These are phyloP conservation scores for Mentha longifolia DNA, from an alignment of 257 asterid genomes.

Conservation along the genomic window DNA sequence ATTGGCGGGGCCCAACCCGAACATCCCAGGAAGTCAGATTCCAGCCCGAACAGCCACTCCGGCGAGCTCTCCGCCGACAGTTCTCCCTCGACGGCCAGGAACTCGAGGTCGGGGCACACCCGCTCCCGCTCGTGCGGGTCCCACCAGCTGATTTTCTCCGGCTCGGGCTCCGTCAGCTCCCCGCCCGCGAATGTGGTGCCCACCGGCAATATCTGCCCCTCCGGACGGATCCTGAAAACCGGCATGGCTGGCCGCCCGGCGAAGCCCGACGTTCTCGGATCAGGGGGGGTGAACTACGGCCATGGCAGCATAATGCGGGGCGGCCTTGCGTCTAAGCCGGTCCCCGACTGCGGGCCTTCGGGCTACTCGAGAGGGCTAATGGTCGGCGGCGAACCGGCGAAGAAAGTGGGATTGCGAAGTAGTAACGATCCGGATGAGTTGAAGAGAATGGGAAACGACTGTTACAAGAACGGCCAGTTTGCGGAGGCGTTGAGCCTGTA, in stretches of 20 bases:
- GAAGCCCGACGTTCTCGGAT: conserved; percentile 65
- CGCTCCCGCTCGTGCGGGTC: conserved; percentile 69
- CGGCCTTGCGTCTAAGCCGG: conserved; percentile 44
- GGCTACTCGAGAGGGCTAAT: conserved; percentile 45
- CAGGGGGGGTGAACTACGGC: conserved; percentile 68
- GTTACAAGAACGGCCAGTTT: conserved; percentile 58
- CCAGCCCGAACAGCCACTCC: conserved; percentile 54
- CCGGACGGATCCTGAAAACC: conserved; percentile 62
- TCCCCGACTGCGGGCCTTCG: conserved; percentile 30
- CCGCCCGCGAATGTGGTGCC: conserved; percentile 57
- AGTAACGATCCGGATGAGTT: conserved; percentile 73
- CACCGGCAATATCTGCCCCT: conserved; percentile 79
- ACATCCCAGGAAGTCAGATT: conserved; percentile 47
- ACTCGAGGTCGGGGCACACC: conserved; percentile 47
- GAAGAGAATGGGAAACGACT: conserved; percentile 71
- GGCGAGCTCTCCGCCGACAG: conserved; percentile 70
- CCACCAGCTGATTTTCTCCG: conserved; percentile 51
- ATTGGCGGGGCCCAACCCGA: conserved; percentile 36
- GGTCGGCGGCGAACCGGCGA: conserved; percentile 47
- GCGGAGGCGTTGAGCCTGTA: conserved; percentile 65
- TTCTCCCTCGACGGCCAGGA: conserved; percentile 50
- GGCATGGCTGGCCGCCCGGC: conserved; percentile 58
- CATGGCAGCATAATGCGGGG: conserved; percentile 87
- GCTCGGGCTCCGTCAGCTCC: conserved; percentile 58
- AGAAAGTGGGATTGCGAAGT: conserved; percentile 35